phyloP scores from a whole-genome alignment of 768 basidiomycete species.

The Hirschioporus abietinus region DNA sequence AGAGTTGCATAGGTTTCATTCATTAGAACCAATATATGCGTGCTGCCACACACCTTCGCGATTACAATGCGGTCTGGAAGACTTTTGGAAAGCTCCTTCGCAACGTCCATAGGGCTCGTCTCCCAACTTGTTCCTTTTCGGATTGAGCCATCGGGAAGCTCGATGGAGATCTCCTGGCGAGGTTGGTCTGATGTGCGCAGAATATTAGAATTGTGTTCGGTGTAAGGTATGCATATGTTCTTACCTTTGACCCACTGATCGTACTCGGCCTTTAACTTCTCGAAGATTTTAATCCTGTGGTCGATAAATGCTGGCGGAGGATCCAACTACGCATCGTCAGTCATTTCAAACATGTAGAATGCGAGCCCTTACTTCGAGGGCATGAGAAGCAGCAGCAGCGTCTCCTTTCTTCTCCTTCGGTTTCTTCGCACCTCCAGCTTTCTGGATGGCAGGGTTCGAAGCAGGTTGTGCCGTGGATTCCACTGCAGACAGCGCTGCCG shows the following conservation, averaged over 20 bases:
- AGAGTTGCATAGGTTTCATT: conserved; percentile 6
- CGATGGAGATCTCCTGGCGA: conserved; percentile 76
- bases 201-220: conserved; percentile 5
- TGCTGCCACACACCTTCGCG: conserved; percentile 62
- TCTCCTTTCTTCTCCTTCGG: conserved; percentile 8
- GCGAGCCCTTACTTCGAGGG: conserved; percentile 10
- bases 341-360: not conserved
- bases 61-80: conserved; percentile 88
- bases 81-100: conserved; percentile 81
- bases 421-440: conserved; percentile 19
- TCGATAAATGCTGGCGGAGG: conserved; percentile 86
- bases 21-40: conserved; percentile 2
- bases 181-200: conserved; percentile 53
- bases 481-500: conserved; percentile 25
- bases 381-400: conserved; percentile 7
- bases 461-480: conserved; percentile 51
- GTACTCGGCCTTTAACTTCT: conserved; percentile 78
- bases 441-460: conserved; percentile 39
- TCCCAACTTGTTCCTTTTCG: conserved; percentile 89
- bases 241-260: conserved; percentile 75
- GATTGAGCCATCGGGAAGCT: conserved; percentile 80
- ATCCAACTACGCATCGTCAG: conserved; percentile 46
- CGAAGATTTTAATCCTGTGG: conserved; percentile 85
- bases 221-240: conserved; percentile 17
- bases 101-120: conserved; percentile 88